A percentile compares a stretch with the other conserved stretches of the same genome.
Evolutionary conservation across 345 rosid genomes (phyloP).

Genomic region (Eucalyptus virginea): DNA sequence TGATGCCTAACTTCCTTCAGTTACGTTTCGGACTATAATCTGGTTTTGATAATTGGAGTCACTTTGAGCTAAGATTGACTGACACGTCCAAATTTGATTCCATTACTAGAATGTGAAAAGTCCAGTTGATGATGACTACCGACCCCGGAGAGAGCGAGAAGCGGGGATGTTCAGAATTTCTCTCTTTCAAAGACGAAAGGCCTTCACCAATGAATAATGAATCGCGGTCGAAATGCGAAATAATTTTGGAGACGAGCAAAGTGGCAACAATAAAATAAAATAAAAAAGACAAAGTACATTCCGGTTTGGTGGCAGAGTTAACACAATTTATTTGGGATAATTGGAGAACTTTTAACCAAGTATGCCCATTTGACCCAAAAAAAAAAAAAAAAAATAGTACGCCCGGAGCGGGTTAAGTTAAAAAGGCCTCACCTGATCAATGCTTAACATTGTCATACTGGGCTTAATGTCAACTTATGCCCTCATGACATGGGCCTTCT

Average conservation of each 20-base stretch:
- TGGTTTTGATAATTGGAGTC: no score
- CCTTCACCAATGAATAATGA: neutral
- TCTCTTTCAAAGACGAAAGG: neutral
- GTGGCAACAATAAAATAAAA: neutral
- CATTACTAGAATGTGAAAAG: neutral
- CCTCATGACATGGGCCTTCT: neutral
- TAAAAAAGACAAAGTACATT: neutral
- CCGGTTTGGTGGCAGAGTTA: neutral
- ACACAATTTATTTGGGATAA: no score
- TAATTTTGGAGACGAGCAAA: neutral
- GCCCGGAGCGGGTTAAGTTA: neutral
- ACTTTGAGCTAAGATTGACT: neutral
- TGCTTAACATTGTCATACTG: neutral
- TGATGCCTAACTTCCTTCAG: no score
- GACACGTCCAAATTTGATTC: neutral
- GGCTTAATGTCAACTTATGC: neutral
- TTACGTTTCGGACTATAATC: no score
- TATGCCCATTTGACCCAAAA: no score
- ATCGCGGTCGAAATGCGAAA: neutral
- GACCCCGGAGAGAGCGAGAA: no score
- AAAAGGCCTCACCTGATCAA: neutral
- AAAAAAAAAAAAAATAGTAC: fast-evolving
- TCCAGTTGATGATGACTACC: neutral
- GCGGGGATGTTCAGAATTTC: neutral
- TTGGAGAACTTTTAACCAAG: no score